Conservation (phyloP, 83 land plant species). For the Diphasiastrum complanatum region DNA sequence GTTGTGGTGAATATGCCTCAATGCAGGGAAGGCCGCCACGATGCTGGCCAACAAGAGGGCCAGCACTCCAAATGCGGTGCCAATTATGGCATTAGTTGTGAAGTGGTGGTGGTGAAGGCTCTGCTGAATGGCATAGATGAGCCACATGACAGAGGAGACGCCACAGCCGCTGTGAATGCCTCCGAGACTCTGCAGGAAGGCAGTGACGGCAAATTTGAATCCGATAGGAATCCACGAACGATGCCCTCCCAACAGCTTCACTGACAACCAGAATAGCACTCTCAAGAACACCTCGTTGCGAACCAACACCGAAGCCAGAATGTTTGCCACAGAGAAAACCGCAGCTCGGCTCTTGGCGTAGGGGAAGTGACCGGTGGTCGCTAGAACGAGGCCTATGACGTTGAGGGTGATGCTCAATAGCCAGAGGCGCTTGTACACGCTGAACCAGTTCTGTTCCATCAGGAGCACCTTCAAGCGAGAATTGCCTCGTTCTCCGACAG, state of each 20-base stretch:
- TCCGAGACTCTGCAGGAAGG: conserved; percentile 44
- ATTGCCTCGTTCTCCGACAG: too few species aligned
- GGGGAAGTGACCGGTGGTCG: conserved; percentile 37
- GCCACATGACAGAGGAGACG: conserved; percentile 45
- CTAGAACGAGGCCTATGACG: too few species aligned
- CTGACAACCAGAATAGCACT: conserved; percentile 38
- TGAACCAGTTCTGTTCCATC: too few species aligned
- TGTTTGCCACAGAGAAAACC: conserved; percentile 27
- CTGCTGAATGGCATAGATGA: conserved; percentile 33
- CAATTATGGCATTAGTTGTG: conserved; percentile 21
- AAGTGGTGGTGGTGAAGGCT: conserved; percentile 14
- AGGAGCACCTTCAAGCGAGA: too few species aligned
- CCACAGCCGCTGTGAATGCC: conserved; percentile 63
- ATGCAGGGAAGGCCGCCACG: conserved; percentile 44
- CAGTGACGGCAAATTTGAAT: conserved; percentile 31
- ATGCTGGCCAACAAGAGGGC: conserved; percentile 25
- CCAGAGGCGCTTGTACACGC: too few species aligned
- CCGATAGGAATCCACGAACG: conserved; percentile 38
- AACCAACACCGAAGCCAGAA: background rate
- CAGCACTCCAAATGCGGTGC: conserved; percentile 31
- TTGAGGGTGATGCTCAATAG: too few species aligned
- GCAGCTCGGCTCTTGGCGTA: conserved; percentile 33
- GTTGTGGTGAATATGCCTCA: conserved; percentile 56
- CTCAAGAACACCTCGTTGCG: conserved; percentile 38
- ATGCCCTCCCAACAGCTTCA: conserved; percentile 36